Evolutionary conservation across 2,329 filamentous ascomycete species (phyloP).

Genomic region (Westerdykella ornata): DNA sequence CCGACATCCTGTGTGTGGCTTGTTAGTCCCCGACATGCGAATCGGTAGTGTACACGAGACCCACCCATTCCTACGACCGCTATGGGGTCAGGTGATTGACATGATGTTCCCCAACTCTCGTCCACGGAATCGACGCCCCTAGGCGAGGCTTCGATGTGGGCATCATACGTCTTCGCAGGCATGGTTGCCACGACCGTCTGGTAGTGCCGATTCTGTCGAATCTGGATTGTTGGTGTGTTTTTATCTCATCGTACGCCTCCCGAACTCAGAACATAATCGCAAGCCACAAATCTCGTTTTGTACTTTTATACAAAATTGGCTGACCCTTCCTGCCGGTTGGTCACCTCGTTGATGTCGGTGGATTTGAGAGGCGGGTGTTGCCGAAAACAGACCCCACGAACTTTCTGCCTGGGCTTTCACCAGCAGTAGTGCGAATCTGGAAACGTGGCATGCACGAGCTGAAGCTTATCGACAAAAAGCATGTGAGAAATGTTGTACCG

Average conservation of each 20-base stretch:
- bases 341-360: no score
- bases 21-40: neutral
- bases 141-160: neutral
- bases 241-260: neutral
- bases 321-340: no score
- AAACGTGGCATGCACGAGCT: no score
- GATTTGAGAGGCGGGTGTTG: no score
- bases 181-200: neutral
- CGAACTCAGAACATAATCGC: neutral
- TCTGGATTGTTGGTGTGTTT: neutral
- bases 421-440: no score
- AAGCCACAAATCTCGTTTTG: no score
- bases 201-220: neutral
- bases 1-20: conserved; percentile 15
- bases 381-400: no score
- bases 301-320: no score
- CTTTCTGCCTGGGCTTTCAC: no score
- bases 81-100: conserved; percentile 13
- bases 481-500: no score
- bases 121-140: neutral
- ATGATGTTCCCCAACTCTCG: neutral
- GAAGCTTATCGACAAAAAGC: no score
- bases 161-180: neutral
- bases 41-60: conserved; percentile 1
- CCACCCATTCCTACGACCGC: conserved; percentile 24